These are phyloP conservation scores for Fomitopsis betulina DNA, from an alignment of 1,284 basidiomycete genomes.

Conservation along the genomic window DNA sequence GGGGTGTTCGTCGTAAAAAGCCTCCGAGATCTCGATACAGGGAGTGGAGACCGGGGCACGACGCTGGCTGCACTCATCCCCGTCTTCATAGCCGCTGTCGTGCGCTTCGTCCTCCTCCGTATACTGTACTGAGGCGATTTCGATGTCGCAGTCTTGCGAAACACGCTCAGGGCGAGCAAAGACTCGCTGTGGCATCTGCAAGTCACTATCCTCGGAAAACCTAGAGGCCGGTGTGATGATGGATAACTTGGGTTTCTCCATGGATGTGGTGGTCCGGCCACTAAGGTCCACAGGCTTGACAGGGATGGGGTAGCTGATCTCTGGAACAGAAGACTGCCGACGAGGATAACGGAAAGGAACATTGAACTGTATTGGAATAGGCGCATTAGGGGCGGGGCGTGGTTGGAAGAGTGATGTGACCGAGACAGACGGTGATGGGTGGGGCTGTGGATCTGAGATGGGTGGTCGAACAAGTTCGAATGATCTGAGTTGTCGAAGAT, in stretches of 20 bases:
- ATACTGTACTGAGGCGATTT: slow-evolving; percentile 3
- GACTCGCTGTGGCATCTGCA: slow-evolving; percentile 1
- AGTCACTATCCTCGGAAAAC: slow-evolving; percentile 5
- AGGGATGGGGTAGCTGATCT: slow-evolving; percentile 1
- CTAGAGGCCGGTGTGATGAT: slow-evolving; percentile 7
- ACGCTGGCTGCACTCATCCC: slow-evolving; percentile 1
- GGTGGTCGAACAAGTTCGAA: slow-evolving; percentile 68
- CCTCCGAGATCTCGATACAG: slow-evolving; percentile 54
- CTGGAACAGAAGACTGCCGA: neutral
- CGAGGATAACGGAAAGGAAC: neutral
- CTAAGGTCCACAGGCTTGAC: neutral
- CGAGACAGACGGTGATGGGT: slow-evolving; percentile 15
- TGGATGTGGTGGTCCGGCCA: neutral
- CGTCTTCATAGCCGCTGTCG: slow-evolving; percentile 9
- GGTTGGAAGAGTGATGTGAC: neutral
- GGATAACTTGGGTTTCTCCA: slow-evolving; percentile 10
- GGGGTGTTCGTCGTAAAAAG: slow-evolving; percentile 55
- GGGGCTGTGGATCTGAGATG: slow-evolving; percentile 43
- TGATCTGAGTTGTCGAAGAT: slow-evolving; percentile 70
- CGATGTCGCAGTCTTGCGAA: neutral
- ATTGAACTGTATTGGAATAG: neutral
- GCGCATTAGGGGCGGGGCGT: neutral
- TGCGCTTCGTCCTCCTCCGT: slow-evolving; percentile 4
- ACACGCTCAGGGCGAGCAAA: neutral
- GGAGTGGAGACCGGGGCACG: slow-evolving; percentile 9